Percentiles rank a stretch among this genome's conserved stretches.
These are phyloP conservation scores for Rhododendron henanense DNA, from an alignment of 148 eudicot genomes.

Conservation along the genomic window DNA sequence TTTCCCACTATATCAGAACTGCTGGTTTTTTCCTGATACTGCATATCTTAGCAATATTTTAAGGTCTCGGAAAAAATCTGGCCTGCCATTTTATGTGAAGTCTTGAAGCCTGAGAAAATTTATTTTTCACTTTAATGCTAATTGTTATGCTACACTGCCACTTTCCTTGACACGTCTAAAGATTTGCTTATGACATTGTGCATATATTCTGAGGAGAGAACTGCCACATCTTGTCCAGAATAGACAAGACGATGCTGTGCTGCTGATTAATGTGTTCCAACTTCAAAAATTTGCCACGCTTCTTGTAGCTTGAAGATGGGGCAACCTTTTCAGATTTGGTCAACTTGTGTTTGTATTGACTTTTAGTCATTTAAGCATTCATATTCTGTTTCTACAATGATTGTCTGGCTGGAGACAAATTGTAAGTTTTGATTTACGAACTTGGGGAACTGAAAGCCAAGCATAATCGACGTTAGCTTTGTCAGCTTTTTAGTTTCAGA, in stretches of 20 bases:
- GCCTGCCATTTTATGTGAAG: neutral
- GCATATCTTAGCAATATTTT: neutral
- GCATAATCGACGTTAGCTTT: neutral
- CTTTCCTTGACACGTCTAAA: constrained; percentile 55
- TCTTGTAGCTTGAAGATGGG: neutral
- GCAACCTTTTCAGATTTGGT: neutral
- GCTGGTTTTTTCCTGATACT: neutral
- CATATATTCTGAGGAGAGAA: constrained; percentile 62
- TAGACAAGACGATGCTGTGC: neutral
- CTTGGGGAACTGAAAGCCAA: neutral
- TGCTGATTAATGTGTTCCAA: neutral
- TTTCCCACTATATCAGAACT: neutral
- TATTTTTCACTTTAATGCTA: neutral
- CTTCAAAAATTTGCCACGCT: neutral
- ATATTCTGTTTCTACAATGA: neutral
- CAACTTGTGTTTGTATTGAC: neutral
- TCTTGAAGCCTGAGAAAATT: neutral
- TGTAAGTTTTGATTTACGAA: neutral
- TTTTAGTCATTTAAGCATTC: neutral
- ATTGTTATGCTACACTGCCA: neutral
- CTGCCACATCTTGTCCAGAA: neutral
- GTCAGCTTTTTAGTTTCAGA: neutral
- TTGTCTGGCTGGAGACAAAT: neutral
- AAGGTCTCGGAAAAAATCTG: neutral
- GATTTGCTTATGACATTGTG: constrained; percentile 94